A percentile compares a stretch with the other conserved stretches of the same genome.
Conservation (phyloP, 805 yeast species). For the Kodamaea laetipori region DNA sequence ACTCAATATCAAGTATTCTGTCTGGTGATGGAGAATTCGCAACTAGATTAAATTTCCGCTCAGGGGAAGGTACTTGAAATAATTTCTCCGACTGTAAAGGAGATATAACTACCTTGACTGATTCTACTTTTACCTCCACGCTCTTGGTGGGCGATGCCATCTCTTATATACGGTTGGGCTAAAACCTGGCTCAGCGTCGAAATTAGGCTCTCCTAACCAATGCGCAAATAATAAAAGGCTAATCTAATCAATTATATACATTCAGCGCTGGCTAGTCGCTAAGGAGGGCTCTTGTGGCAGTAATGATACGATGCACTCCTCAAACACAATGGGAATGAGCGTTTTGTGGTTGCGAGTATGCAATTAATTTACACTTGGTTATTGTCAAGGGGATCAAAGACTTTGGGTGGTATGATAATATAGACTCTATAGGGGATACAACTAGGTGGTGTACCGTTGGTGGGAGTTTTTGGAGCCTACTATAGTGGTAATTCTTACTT, state of each 20-base stretch:
- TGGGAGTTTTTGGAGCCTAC: too few relatives aligned
- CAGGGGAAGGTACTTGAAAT: too few relatives aligned
- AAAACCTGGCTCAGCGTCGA: background rate
- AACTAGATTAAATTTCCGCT: too few relatives aligned
- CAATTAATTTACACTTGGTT: constrained; percentile 1
- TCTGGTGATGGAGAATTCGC: too few relatives aligned
- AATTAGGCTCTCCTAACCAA: background rate
- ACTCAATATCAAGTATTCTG: constrained; percentile 1
- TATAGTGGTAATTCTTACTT: too few relatives aligned
- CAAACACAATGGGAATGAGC: background rate
- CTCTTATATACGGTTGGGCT: background rate
- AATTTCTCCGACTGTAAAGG: too few relatives aligned
- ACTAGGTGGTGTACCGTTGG: too few relatives aligned
- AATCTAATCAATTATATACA: constrained; percentile 4
- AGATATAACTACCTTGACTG: too few relatives aligned
- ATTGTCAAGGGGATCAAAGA: background rate
- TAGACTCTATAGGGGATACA: too few relatives aligned
- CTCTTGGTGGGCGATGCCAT: background rate
- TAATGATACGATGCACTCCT: background rate
- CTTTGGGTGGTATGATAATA: background rate
- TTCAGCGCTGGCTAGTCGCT: constrained; percentile 3
- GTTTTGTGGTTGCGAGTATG: constrained; percentile 2
- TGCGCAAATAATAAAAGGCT: constrained; percentile 1
- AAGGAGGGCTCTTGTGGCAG: background rate
- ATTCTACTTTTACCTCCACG: background rate